Evolutionary conservation across 1,284 basidiomycete genomes (phyloP).

Genomic region (Phellinidium pouzarii): DNA sequence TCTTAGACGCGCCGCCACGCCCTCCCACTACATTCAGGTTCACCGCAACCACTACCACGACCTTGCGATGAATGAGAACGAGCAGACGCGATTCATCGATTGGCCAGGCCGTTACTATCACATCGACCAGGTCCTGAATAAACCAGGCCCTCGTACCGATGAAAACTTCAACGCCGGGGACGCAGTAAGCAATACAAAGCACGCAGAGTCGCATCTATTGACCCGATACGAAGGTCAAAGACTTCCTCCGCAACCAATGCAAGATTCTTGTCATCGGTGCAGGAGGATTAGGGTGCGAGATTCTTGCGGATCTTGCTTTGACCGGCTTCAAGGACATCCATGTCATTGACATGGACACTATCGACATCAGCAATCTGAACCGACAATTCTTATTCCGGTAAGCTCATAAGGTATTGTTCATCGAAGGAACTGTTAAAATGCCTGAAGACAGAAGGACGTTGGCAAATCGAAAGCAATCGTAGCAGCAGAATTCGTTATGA

Average conservation of each 20-base stretch:
- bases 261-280: conserved; percentile 98
- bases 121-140: conserved; percentile 77
- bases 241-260: conserved; percentile 76
- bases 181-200: conserved; percentile 41
- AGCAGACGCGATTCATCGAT: conserved; percentile 35
- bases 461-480: conserved; percentile 91
- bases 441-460: conserved; percentile 76
- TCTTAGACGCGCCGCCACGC: neutral
- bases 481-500: conserved; percentile 95
- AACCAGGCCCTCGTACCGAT: conserved; percentile 76
- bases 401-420: conserved; percentile 21
- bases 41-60: conserved; percentile 7
- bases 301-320: conserved; percentile 87
- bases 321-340: conserved; percentile 97
- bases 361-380: conserved; percentile 98
- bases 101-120: conserved; percentile 73
- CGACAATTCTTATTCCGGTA: conserved; percentile 97
- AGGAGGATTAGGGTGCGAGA: conserved; percentile 92
- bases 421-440: neutral
- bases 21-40: too few relatives aligned
- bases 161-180: conserved; percentile 67
- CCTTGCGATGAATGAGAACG: conserved; percentile 12
- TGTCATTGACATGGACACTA: conserved; percentile 99
- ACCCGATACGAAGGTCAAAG: conserved; percentile 61
- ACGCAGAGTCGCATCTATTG: conserved; percentile 4